Base-by-base conservation (phyloP, 805 yeast genomes). In the Yamadazyma laniorum region DNA sequence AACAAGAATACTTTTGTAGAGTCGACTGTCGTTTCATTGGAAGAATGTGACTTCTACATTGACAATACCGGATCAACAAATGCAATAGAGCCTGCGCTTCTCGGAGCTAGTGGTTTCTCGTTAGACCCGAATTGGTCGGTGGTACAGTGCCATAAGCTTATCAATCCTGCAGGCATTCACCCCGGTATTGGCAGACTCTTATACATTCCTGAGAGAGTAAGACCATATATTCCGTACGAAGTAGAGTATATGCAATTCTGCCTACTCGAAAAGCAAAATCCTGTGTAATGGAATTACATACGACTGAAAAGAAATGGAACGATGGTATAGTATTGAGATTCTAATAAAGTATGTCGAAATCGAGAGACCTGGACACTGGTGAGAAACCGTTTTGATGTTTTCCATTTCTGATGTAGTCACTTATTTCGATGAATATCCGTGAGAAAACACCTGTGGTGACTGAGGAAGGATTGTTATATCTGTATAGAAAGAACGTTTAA, bases 1-100 rank as follows among this genome's bases (percentile, higher is more conserved):
- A 82, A 88, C 50, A 63, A 68, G 49, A 90, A 91, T 55, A 42
- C 61, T 30, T 88, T 79, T 51, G 89, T 85, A 33, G 60, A 66
- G 2, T 74, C 74, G 8, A 80, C 82, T 47, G 61, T 86, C 3
- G 59, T 70, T 7, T 56, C 64, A 2, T 58, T 78, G 22, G 61
- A 59, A 0, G 47, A 62, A 6, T 90, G 98, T 62, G 81, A 83
- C 44, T 89, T 74, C 51, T 75, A 77, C 39, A 63, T 90, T 29
- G 97, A 90, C 58, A 71, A 82, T 29, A 21, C 45, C 5, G 48
- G 51, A 6, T 25, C 26, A 12, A 47, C 51, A 1, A 72, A 65
- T 14, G 53, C 52, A 14, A 76, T 74, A 17, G 85, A 78, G 43
- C 51, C 61, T 1, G 6, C 17, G 8, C 2, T 35, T 3, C 5